Base-by-base conservation (phyloP, 169 alveolate genomes). In the Cryptosporidium viatorum region DNA sequence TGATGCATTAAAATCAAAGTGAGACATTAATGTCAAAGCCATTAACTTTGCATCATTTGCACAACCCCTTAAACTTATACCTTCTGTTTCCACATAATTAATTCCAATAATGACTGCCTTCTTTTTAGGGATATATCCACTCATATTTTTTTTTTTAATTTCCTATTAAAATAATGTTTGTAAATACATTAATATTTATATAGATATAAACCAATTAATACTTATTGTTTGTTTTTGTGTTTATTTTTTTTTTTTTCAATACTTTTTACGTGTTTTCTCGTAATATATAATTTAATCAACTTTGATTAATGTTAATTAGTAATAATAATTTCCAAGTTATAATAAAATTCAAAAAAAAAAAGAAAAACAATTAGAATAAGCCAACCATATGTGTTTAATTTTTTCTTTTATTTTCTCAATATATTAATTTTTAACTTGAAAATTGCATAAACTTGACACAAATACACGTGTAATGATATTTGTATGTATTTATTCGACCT, bases 51-150 rank as follows among this genome's bases (percentile, higher is more conserved):
- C 98, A 86, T 96, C 98, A 92, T 96, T 96, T 69, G 94, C 96
- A 43, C 96, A 84, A 37, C 98, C 98, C 55, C 96, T 92, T 14
- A 96, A 91, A 48, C 86, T 70, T 59, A 91, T 92, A 21, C 91
- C 93, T 50, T 92, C 92, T 85, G 84, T 65, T 29, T 93, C 95
- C 60, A 84, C 55, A 91, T 96, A 95, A 74, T 91, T 94, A 71
- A 96, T 94, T 41, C 98, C 98, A 68, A 96, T 94, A 37, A 96
- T 95, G 18, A 95, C 97, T 14, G 98, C 98, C 86, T 93, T 94
- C 58, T 86, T 89, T 43, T 92, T 89, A 23, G 80, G 84, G 59
- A 60, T 35, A 33, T 70, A n/a, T 12, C 67, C 67, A 43, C n/a
- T 70, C 65, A 70, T 60, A 4, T 65, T 65, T 10, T 48, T 48